phyloP scores from a whole-genome alignment of 495 filamentous ascomycete species.

The Aspergillus wentii region DNA sequence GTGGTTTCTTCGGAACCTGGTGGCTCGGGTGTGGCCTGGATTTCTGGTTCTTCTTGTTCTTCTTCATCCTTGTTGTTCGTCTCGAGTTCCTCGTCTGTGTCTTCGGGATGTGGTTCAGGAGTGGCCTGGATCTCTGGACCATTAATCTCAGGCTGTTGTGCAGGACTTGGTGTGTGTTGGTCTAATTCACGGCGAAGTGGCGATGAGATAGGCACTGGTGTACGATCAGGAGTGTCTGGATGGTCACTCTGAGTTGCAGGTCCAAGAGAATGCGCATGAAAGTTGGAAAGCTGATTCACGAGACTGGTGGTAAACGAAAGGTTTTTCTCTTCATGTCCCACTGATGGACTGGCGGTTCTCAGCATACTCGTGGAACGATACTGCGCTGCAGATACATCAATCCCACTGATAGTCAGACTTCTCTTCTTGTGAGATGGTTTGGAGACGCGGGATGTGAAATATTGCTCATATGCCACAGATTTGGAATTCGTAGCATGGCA shows the following conservation, averaged over 20 bases:
- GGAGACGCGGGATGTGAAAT: slow-evolving; percentile 22
- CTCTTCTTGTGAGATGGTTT: slow-evolving; percentile 32
- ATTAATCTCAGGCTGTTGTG: too few relatives aligned
- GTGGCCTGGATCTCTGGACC: too few relatives aligned
- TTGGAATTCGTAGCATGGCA: slow-evolving; percentile 12
- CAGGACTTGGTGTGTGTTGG: too few relatives aligned
- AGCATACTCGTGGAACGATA: slow-evolving; percentile 2
- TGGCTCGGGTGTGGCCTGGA: not conserved
- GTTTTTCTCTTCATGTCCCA: not conserved
- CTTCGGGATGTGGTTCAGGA: too few relatives aligned
- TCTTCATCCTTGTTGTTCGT: too few relatives aligned
- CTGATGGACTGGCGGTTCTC: slow-evolving; percentile 1
- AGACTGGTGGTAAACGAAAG: slow-evolving; percentile 27
- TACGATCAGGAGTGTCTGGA: slow-evolving; percentile 7
- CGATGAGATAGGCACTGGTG: slow-evolving; percentile 7
- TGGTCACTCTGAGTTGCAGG: slow-evolving; percentile 3
- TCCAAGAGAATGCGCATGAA: slow-evolving; percentile 23
- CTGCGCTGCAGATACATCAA: slow-evolving; percentile 26
- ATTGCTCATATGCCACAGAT: slow-evolving; percentile 27
- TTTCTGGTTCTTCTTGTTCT: too few relatives aligned
- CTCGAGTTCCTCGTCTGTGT: too few relatives aligned
- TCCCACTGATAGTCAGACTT: slow-evolving; percentile 23
- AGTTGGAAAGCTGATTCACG: slow-evolving; percentile 22
- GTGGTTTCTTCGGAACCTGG: slow-evolving; percentile 6
- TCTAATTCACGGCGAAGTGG: not conserved